Base-by-base conservation (phyloP, 2,329 filamentous ascomycete species). In the Fusarium buharicum region DNA sequence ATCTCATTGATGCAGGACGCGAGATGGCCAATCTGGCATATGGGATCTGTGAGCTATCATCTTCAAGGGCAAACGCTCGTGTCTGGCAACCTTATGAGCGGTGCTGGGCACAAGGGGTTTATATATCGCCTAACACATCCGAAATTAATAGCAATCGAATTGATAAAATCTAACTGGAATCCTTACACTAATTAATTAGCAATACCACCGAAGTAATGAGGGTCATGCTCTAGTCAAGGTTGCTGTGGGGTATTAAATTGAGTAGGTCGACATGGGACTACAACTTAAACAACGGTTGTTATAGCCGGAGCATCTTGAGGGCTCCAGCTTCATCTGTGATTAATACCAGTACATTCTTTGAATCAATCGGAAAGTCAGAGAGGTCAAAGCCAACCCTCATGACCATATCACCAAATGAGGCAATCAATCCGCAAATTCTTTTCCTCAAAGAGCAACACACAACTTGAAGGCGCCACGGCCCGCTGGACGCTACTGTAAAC, bases 401-500 rank as follows among this genome's bases (percentile, higher is more conserved):
- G 40, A 48, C n/a, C 31, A 39, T 11, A 3, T 41, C 49, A 33
- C 40, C 24, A 47, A 55, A 55, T 46, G 16, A 52, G 34, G 39
- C 17, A 55, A 55, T 50, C 17, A 36, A 44, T 28, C 17, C 37
- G 24, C 36, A 22, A 48, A 20, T 39, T 28, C 43, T 33, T 41
- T 30, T 46, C 45, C 45, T 22, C 24, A 49, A 41, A 37, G 11
- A 45, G 31, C 43, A 54, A 22, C 28, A 34, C 16, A 51, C 22
- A 11, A 49, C 28, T 40, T 51, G 50, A 51, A 62, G 41, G 46
- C 56, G 52, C 47, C 27, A 31, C 64, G 56, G 64, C 49, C 64
- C 60, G 64, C 56, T 37, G 31, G 38, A 44, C 60, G 50, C 64
- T 66, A 62, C 54, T 49, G 47, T 40, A 52, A 53, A 59, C 62